phyloP scores from a whole-genome alignment of 768 basidiomycete species.

The Macrolepiota dolichaula region DNA sequence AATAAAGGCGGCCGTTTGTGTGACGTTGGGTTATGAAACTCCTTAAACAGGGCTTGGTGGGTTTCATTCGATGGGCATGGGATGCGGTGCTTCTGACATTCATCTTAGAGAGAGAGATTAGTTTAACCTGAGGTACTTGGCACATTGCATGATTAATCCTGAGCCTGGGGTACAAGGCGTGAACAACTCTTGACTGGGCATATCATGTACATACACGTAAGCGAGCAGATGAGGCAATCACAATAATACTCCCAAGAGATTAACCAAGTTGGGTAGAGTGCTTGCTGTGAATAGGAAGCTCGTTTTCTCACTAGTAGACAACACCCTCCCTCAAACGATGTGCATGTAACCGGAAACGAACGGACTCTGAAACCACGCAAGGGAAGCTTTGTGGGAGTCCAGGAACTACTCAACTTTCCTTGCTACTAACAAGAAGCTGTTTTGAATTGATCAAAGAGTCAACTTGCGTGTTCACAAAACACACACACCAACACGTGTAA shows the following conservation, averaged over 20 bases:
- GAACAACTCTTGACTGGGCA: neutral
- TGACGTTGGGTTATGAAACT: neutral
- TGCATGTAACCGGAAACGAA: neutral
- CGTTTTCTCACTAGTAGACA: neutral
- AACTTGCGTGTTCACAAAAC: no score
- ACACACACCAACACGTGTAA: conserved; percentile 3
- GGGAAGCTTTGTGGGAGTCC: conserved; percentile 7
- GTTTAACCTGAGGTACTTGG: neutral
- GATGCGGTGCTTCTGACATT: neutral
- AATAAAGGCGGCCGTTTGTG: neutral
- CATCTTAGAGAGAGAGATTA: neutral
- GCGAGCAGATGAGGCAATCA: neutral
- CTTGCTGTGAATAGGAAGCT: neutral
- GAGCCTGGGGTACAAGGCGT: neutral
- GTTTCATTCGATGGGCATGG: neutral
- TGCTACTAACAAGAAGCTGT: neutral
- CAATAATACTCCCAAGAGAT: neutral
- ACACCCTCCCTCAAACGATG: no score
- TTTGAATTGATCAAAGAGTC: conserved; percentile 6
- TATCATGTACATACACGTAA: neutral
- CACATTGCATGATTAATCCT: neutral
- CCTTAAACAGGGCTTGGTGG: neutral
- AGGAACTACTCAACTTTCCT: neutral
- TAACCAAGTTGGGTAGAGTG: neutral
- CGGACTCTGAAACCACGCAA: conserved; percentile 2